Percentiles rank a stretch among this genome's conserved stretches.
Evolutionary conservation across 768 basidiomycete genomes (phyloP).

Genomic region (Trametes coccinea): DNA sequence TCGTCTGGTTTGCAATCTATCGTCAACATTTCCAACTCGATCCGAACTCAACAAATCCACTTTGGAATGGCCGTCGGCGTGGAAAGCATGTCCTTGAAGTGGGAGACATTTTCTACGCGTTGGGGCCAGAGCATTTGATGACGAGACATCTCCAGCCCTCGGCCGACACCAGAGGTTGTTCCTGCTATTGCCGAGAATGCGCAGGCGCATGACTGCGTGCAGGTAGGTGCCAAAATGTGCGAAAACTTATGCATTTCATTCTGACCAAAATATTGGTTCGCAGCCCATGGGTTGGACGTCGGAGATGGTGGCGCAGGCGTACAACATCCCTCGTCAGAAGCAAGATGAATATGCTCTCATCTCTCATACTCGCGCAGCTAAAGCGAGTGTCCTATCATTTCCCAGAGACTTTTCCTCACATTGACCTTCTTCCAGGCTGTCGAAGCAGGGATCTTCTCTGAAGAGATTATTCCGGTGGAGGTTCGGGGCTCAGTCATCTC

Average conservation of each 20-base stretch:
- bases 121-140: not conserved
- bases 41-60: conserved; percentile 78
- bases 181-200: conserved; percentile 56
- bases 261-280: not conserved
- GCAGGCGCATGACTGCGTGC: conserved; percentile 74
- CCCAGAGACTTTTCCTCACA: too few relatives aligned
- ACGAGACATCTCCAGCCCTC: conserved; percentile 47
- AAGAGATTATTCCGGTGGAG: conserved; percentile 89
- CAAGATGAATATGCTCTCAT: conserved; percentile 91
- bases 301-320: conserved; percentile 83
- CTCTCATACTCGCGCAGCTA: conserved; percentile 79
- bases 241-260: not conserved
- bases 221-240: conserved; percentile 42
- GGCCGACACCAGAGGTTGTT: conserved; percentile 70
- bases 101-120: conserved; percentile 24
- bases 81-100: conserved; percentile 84
- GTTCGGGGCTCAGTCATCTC: conserved; percentile 66
- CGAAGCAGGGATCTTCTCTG: conserved; percentile 69
- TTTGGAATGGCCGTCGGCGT: conserved; percentile 84
- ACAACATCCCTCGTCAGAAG: conserved; percentile 71
- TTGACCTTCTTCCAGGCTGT: conserved; percentile 41
- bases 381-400: conserved; percentile 39
- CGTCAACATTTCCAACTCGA: conserved; percentile 83
- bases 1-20: conserved; percentile 96
- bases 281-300: conserved; percentile 97